phyloP scores from a whole-genome alignment of 164 flowering plant genomes.

The Macadamia tetraphylla region DNA sequence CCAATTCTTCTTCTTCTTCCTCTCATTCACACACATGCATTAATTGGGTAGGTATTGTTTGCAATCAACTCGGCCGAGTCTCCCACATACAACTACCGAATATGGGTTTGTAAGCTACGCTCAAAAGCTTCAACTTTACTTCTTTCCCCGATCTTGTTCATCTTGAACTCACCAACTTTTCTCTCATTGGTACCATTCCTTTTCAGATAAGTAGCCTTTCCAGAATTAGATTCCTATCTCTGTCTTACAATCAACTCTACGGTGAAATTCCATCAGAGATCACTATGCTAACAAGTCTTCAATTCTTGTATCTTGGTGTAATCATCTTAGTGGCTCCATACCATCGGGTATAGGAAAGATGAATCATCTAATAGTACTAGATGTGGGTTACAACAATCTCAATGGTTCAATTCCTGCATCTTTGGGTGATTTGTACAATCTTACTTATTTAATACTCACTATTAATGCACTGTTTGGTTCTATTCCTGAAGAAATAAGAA shows the following conservation, averaged over 20 bases:
- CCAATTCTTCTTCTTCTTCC: neutral
- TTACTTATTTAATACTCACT: no score
- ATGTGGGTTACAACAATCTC: no score
- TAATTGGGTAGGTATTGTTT: no score
- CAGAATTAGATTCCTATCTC: neutral
- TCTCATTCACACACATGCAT: neutral
- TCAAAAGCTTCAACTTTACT: no score
- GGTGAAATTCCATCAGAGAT: neutral
- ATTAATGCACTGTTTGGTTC: no score
- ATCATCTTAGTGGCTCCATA: neutral
- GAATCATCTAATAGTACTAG: no score
- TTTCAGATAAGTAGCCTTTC: slow-evolving; percentile 5
- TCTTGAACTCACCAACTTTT: neutral
- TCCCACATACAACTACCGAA: no score
- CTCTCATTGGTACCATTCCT: slow-evolving; percentile 10
- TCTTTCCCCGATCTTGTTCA: no score
- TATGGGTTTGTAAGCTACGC: no score
- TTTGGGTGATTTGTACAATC: no score
- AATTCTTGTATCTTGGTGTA: neutral
- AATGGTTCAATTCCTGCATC: no score
- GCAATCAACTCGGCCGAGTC: no score
- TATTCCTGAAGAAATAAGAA: neutral
- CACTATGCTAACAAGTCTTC: neutral
- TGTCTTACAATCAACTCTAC: neutral
- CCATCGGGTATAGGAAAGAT: neutral